Evolutionary conservation across 345 rosid genomes (phyloP).

Genomic region (Draba incana): DNA sequence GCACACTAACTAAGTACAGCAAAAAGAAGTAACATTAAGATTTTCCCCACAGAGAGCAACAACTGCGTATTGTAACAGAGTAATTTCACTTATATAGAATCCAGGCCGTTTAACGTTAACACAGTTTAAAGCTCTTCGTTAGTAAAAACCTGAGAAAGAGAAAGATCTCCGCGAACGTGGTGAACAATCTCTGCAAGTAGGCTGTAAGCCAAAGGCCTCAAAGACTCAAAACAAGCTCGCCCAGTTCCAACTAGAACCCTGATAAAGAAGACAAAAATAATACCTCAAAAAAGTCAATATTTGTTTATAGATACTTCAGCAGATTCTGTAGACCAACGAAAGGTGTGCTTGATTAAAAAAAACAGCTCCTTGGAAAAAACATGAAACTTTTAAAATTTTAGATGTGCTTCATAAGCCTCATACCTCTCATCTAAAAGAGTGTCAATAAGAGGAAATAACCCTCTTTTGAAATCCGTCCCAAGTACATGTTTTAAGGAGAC

Average conservation of each 20-base stretch:
- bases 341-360: slow-evolving; percentile 10
- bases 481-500: slow-evolving; percentile 97
- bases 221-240: slow-evolving; percentile 93
- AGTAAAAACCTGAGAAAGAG: slow-evolving; percentile 72
- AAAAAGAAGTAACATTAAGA: not conserved
- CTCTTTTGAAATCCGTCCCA: slow-evolving; percentile 98
- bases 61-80: not conserved
- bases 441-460: slow-evolving; percentile 96
- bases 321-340: slow-evolving; percentile 2
- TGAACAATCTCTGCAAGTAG: slow-evolving; percentile 97
- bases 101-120: slow-evolving; percentile 3
- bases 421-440: slow-evolving; percentile 95
- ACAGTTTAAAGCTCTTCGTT: slow-evolving; percentile 23
- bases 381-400: slow-evolving; percentile 7
- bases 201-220: slow-evolving; percentile 99
- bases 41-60: slow-evolving; percentile 12
- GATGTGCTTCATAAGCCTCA: slow-evolving; percentile 14
- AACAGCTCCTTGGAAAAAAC: slow-evolving; percentile 6
- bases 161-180: slow-evolving; percentile 91
- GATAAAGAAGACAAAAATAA: slow-evolving; percentile 26
- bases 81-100: slow-evolving; percentile 14
- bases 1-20: slow-evolving; percentile 15
- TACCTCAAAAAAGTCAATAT: slow-evolving; percentile 19
- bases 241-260: slow-evolving; percentile 99
- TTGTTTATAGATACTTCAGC: slow-evolving; percentile 13